phyloP scores from a whole-genome alignment of 106 monocot species.

The Platanthera zijinensis region DNA sequence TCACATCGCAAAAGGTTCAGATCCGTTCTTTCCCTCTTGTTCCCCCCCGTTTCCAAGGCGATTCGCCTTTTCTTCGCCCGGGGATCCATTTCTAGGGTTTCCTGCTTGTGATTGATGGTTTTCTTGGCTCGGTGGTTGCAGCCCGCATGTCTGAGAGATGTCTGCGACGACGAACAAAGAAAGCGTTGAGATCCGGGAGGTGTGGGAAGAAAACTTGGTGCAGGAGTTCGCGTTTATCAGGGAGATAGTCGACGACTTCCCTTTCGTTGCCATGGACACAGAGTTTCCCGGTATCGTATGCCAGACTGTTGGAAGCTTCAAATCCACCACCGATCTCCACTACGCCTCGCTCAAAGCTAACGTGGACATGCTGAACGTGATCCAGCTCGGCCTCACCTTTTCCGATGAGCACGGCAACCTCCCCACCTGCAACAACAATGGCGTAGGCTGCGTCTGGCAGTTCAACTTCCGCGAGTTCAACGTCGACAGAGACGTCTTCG shows the following conservation, averaged over 20 bases:
- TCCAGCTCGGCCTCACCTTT: constrained; percentile 56
- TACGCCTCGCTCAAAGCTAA: constrained; percentile 50
- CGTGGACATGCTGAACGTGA: constrained; percentile 49
- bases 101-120: not conserved
- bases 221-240: constrained; percentile 41
- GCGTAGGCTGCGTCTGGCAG: constrained; percentile 29
- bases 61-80: not conserved
- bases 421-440: constrained; percentile 30
- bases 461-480: constrained; percentile 50
- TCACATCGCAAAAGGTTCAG: no score
- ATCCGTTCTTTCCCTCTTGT: no score
- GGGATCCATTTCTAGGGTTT: not conserved
- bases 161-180: constrained; percentile 3
- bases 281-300: constrained; percentile 44
- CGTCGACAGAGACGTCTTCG: constrained; percentile 25
- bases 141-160: constrained; percentile 14
- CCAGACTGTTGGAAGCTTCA: constrained; percentile 30
- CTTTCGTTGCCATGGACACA: constrained; percentile 22
- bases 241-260: constrained; percentile 40
- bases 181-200: constrained; percentile 48
- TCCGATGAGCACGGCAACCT: constrained; percentile 42
- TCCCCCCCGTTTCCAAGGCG: no score
- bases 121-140: constrained; percentile 4
- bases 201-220: constrained; percentile 44
- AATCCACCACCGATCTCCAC: constrained; percentile 29